Conservation (phyloP, 2,329 filamentous ascomycete genomes). For the Tolypocladium endophyticum region DNA sequence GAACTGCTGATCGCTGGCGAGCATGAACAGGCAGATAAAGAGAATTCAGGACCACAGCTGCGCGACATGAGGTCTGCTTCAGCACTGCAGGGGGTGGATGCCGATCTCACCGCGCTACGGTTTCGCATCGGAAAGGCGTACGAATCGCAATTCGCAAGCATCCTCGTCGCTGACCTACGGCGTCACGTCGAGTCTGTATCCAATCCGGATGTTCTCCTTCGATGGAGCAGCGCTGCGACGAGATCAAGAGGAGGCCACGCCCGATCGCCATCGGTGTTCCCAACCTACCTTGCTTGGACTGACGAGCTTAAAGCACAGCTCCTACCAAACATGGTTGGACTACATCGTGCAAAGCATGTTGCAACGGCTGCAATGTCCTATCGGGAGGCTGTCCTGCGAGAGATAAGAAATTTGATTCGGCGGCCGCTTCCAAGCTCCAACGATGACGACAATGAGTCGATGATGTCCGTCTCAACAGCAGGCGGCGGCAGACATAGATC, state of each 20-base stretch:
- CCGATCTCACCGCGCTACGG: conserved; percentile 66
- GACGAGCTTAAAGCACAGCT: conserved; percentile 62
- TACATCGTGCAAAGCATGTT: conserved; percentile 74
- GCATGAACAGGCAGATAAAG: conserved; percentile 25
- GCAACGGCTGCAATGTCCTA: conserved; percentile 74
- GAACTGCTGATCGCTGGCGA: conserved; percentile 75
- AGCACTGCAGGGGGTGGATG: conserved; percentile 69
- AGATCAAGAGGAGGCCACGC: conserved; percentile 58
- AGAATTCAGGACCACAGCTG: conserved; percentile 24
- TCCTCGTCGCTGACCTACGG: conserved; percentile 69
- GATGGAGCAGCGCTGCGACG: conserved; percentile 73
- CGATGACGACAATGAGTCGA: conserved; percentile 87
- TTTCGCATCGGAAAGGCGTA: conserved; percentile 79
- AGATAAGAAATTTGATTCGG: conserved; percentile 78
- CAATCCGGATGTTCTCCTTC: conserved; percentile 61
- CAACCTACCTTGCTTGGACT: conserved; percentile 67
- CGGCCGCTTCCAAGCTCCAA: conserved; percentile 81
- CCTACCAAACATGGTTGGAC: conserved; percentile 59
- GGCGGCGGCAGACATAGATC: conserved; percentile 56
- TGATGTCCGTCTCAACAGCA: conserved; percentile 73
- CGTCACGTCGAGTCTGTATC: conserved; percentile 70
- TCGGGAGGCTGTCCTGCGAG: conserved; percentile 71
- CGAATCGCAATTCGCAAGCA: conserved; percentile 67
- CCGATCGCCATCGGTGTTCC: conserved; percentile 58
- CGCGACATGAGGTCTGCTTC: conserved; percentile 67